Base-by-base conservation (phyloP, 2,329 filamentous ascomycete species). In the Pseudocercospora pini-densiflorae region DNA sequence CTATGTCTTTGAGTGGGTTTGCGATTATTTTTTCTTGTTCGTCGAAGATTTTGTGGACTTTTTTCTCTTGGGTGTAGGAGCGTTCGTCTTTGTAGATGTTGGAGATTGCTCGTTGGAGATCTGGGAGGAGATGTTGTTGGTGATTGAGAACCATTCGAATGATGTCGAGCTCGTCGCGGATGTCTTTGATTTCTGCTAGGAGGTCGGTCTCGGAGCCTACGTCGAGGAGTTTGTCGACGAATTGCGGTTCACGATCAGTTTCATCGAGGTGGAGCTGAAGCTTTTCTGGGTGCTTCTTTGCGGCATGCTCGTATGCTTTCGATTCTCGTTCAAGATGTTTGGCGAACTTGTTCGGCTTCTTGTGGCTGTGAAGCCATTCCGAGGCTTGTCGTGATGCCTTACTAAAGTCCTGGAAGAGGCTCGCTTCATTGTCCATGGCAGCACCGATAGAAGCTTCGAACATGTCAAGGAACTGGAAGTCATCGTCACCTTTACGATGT, bases 121-220 rank as follows among this genome's bases (percentile, higher is more conserved):
- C 82, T 1, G 75, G 77, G 1, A 87, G 76, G 0, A 86, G 81
- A 31, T 78, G 75, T 3, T 79, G 72, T 68, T 87, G 86, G 36
- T 85, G 80, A 55, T 83, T 80, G 1, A 87, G 77, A 0, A 88
- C 81, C 61, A 83, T 84, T 3, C 75, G 76, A 31, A 91, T 85
- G 78, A 90, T 90, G 72, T 87, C 87, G 21, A 90, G 82, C 76
- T 91, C 88, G 71, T 91, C 88, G 21, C 87, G 84, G 61, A 90
- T 89, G 71, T 91, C 88, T 73, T 90, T 90, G 55, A 86, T 87
- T 71, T 90, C 88, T 0, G 86, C 83, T 0, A 90, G 80, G 0
- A 90, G 80, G 59, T 86, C 82, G 0, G 87, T 89, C 73, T 90
- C 88, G 4, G 82, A 79, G 45, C 85, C 84, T 59, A 90, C 89